Percentiles rank a stretch among this genome's conserved stretches.
These are phyloP conservation scores for Maudiozyma humilis DNA, from an alignment of 1,139 yeast species.

Conservation along the genomic window DNA sequence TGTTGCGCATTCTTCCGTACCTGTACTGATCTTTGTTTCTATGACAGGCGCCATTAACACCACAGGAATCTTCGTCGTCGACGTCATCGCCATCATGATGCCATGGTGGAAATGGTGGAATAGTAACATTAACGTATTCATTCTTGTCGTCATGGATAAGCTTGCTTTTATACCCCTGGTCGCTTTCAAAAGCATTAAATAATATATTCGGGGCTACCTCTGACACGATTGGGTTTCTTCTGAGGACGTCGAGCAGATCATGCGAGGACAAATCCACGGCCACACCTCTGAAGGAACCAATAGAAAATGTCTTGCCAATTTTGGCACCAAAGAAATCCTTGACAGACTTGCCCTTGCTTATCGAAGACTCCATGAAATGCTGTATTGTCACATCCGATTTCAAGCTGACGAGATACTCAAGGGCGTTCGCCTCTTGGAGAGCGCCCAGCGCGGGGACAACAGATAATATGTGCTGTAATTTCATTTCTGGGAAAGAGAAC, in stretches of 20 bases:
- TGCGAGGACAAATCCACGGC: conserved; percentile 46
- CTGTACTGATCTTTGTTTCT: conserved; percentile 8
- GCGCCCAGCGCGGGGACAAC: background rate
- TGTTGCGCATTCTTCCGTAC: background rate
- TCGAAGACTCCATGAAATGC: conserved; percentile 18
- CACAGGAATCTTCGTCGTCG: conserved; percentile 6
- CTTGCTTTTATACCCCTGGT: background rate
- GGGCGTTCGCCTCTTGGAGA: background rate
- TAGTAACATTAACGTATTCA: background rate
- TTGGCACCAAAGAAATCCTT: conserved; percentile 10
- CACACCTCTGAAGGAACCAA: conserved; percentile 60
- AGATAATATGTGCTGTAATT: background rate
- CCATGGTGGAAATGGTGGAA: background rate
- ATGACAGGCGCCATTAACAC: conserved; percentile 8
- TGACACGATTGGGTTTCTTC: conserved; percentile 42
- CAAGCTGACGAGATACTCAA: conserved; percentile 25
- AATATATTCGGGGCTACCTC: conserved; percentile 52
- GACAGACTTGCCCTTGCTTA: conserved; percentile 6
- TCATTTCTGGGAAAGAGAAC: too few species aligned
- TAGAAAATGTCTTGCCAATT: conserved; percentile 38
- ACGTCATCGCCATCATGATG: background rate
- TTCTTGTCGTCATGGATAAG: too few species aligned
- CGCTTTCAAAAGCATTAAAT: conserved; percentile 39
- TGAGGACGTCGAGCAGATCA: conserved; percentile 41
- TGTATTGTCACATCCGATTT: conserved; percentile 22